phyloP scores from a whole-genome alignment of 306 rosid species.

The Prosopis cineraria region DNA sequence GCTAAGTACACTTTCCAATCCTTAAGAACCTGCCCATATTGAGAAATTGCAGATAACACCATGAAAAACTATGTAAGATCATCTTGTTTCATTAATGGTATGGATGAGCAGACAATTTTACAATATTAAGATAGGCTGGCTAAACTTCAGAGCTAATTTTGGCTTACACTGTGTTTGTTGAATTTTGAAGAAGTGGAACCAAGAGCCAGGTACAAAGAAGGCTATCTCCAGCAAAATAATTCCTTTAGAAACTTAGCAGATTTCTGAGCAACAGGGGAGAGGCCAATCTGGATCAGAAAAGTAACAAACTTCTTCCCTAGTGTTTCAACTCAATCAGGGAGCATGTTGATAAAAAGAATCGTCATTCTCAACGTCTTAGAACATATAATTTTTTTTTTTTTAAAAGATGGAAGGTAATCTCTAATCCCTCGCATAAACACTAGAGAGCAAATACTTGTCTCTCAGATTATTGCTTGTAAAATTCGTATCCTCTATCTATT shows the following conservation, averaged over 20 bases:
- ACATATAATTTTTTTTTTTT: slow-evolving; percentile 63
- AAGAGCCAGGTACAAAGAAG: slow-evolving; percentile 44
- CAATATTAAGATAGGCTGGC: slow-evolving; percentile 22
- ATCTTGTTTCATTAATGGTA: slow-evolving; percentile 23
- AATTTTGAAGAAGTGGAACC: slow-evolving; percentile 47
- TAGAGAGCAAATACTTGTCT: slow-evolving; percentile 12
- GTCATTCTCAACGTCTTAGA: slow-evolving; percentile 50
- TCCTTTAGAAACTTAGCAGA: slow-evolving; percentile 45
- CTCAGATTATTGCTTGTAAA: slow-evolving; percentile 31
- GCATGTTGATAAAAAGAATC: slow-evolving; percentile 45
- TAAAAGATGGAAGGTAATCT: slow-evolving; percentile 74
- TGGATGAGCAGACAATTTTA: slow-evolving; percentile 21
- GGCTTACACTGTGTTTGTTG: slow-evolving; percentile 39
- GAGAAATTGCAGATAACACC: slow-evolving; percentile 55
- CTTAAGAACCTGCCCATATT: too few relatives aligned
- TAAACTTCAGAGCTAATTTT: slow-evolving; percentile 33
- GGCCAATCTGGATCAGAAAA: slow-evolving; percentile 37
- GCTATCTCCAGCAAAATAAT: slow-evolving; percentile 34
- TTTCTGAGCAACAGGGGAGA: slow-evolving; percentile 47
- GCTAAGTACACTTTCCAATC: too few relatives aligned
- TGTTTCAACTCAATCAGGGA: slow-evolving; percentile 43
- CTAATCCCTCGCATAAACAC: slow-evolving; percentile 8
- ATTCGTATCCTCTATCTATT: slow-evolving; percentile 19
- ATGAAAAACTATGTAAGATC: slow-evolving; percentile 28
- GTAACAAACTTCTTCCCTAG: slow-evolving; percentile 39